Base-by-base conservation (phyloP, 305 asterid species). In the Nicotiana rustica region DNA sequence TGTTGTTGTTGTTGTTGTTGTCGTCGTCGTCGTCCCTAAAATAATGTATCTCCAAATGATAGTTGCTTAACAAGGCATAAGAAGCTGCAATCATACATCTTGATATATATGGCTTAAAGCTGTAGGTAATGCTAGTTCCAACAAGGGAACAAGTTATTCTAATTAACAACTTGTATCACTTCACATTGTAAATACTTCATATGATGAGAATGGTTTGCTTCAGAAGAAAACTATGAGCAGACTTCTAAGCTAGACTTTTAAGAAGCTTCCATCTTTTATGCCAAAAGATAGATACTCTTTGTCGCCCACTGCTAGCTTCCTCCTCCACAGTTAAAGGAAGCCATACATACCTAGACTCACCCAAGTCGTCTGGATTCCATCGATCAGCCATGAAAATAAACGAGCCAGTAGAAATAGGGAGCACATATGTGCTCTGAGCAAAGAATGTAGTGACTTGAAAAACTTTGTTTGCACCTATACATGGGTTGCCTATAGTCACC, bases 401-500 rank as follows among this genome's bases (percentile, higher is more conserved):
- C 3, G 87, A 86, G 5, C 92, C 95, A 2, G 81, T 82, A 4
- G 91, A 92, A 91, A 92, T 86, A 0, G 96, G 93, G 14, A 91
- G 47, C 85, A 91, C 96, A 47, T 85, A 93, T 2, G 90, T 90
- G 38, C 95, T 86, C 82, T 92, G 97, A 12, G 96, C 85, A 80
- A 91, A 93, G 82, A 92, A 93, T 0, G 93, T 90, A 0, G 96
- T 88, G 10, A 84, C 89, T 1, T 92, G 85, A 59, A 85, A 92
- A 12, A 47, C 91, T 41, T 87, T 89, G 60, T 90, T 90, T 0
- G 90, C 93, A 0, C 97, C 96, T 17, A 93, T 87, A 67, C 93
- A 91, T 15, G 97, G 97, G 82, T 92, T 93, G 68, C 96, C 92
- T 62, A 92, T 87, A 13, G 89, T 92, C 91, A 88, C 93, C 97